Evolutionary conservation across 257 asterid species (phyloP).

Genomic region (Hygrophila difformis): DNA sequence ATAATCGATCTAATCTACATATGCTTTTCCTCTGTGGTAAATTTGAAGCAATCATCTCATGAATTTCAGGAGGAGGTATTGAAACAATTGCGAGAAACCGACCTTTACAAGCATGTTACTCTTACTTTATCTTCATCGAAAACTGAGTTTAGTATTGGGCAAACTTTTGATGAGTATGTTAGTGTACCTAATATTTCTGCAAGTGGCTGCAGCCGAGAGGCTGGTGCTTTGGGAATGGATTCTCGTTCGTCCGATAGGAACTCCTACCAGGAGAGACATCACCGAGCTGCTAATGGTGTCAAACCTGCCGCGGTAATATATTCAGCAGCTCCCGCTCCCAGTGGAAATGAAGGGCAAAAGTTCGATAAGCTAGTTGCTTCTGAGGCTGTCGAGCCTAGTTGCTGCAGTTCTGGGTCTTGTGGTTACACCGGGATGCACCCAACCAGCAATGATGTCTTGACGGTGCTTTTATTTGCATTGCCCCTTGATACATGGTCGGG

Average conservation of each 20-base stretch:
- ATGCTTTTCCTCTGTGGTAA: no score
- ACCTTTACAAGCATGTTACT: conserved; percentile 63
- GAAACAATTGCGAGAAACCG: conserved; percentile 75
- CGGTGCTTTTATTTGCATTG: conserved; percentile 62
- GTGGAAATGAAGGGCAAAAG: conserved; percentile 53
- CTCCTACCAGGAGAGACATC: conserved; percentile 68
- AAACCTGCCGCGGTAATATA: conserved; percentile 62
- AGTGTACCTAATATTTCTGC: conserved; percentile 62
- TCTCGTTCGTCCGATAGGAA: conserved; percentile 35
- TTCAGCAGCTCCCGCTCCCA: conserved; percentile 56
- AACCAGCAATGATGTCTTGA: conserved; percentile 51
- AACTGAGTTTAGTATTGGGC: conserved; percentile 24
- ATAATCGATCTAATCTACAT: no score
- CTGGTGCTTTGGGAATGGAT: conserved; percentile 57
- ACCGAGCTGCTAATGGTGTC: conserved; percentile 49
- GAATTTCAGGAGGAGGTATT: conserved; percentile 78
- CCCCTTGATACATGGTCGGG: conserved; percentile 61
- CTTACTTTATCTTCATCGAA: conserved; percentile 43
- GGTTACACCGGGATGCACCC: conserved; percentile 45
- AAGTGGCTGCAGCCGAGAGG: conserved; percentile 77
- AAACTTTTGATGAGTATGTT: conserved; percentile 24
- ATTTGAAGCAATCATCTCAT: not conserved
- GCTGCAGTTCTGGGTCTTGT: conserved; percentile 36
- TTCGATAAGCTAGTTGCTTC: conserved; percentile 76
- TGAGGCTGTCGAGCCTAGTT: conserved; percentile 35